Conservation (phyloP, 768 basidiomycete species). For the Auricularia sp. region DNA sequence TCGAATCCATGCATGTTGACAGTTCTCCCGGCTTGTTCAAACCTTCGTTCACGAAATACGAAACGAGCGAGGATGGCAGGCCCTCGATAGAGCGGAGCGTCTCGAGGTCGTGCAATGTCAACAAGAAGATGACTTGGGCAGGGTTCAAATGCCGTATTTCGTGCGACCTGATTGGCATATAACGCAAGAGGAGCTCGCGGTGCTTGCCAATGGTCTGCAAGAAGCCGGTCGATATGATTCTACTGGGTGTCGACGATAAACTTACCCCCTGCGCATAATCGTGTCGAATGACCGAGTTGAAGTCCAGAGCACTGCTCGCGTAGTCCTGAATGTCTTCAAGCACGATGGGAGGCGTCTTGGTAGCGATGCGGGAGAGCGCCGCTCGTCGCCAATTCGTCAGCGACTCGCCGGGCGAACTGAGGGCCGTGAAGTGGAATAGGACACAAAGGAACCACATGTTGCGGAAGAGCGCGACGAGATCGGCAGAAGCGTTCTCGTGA, state of each 20-base stretch:
- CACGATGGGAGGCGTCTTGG: conserved; percentile 78
- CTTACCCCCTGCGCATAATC: conserved; percentile 71
- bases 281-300: conserved; percentile 80
- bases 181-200: conserved; percentile 48
- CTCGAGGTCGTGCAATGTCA: conserved; percentile 83
- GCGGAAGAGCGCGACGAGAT: conserved; percentile 68
- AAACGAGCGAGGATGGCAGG: conserved; percentile 67
- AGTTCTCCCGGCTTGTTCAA: conserved; percentile 63
- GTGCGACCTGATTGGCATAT: conserved; percentile 51
- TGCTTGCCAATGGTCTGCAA: conserved; percentile 61
- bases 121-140: conserved; percentile 76
- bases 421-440: conserved; percentile 67
- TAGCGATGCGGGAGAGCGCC: conserved; percentile 68
- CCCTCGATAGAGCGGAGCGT: conserved; percentile 73
- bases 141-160: conserved; percentile 68
- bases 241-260: neutral
- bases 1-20: conserved; percentile 69
- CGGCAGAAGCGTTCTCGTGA: conserved; percentile 40
- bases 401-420: conserved; percentile 33
- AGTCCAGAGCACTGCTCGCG: conserved; percentile 80
- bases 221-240: neutral
- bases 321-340: conserved; percentile 75
- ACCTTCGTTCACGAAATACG: conserved; percentile 81
- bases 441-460: conserved; percentile 92
- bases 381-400: conserved; percentile 59